Conservation (phyloP, 2,329 filamentous ascomycete species). For the Verruconis gallopava region DNA sequence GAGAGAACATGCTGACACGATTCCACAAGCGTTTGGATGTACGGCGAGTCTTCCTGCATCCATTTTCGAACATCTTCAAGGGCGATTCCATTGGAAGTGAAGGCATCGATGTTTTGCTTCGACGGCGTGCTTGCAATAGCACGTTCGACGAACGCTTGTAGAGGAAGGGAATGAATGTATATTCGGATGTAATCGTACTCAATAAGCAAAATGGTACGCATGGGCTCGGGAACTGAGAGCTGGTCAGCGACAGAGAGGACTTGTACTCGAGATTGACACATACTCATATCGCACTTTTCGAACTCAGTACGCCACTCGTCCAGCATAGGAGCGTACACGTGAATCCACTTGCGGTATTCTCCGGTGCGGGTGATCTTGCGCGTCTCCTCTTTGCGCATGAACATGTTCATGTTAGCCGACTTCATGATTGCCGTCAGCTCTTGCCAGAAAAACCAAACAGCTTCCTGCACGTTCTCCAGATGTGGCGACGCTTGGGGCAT, state of each 20-base stretch:
- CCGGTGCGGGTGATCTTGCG: conserved; percentile 79
- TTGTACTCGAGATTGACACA: conserved; percentile 4
- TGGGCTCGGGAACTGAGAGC: conserved; percentile 38
- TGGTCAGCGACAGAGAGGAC: conserved; percentile 15
- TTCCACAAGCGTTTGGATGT: conserved; percentile 59
- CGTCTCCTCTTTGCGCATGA: conserved; percentile 75
- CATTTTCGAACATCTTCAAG: conserved; percentile 32
- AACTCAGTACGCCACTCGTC: conserved; percentile 71
- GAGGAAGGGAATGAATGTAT: conserved; percentile 84
- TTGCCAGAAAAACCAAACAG: conserved; percentile 50
- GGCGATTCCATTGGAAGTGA: conserved; percentile 26
- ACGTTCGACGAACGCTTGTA: conserved; percentile 89
- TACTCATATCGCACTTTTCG: conserved; percentile 51
- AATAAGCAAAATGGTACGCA: conserved; percentile 70
- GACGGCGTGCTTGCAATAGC: conserved; percentile 59
- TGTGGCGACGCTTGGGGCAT: conserved; percentile 1
- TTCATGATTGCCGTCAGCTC: conserved; percentile 90
- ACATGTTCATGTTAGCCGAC: conserved; percentile 75
- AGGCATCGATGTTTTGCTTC: conserved; percentile 18
- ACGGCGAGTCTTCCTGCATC: conserved; percentile 47
- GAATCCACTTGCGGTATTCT: conserved; percentile 67
- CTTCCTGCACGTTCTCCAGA: background rate
- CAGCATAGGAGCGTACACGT: conserved; percentile 68
- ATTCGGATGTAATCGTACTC: conserved; percentile 93
- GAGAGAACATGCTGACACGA: conserved; percentile 64